Base-by-base conservation (phyloP, 208 protist species). In the Tritrichomonas foetus region DNA sequence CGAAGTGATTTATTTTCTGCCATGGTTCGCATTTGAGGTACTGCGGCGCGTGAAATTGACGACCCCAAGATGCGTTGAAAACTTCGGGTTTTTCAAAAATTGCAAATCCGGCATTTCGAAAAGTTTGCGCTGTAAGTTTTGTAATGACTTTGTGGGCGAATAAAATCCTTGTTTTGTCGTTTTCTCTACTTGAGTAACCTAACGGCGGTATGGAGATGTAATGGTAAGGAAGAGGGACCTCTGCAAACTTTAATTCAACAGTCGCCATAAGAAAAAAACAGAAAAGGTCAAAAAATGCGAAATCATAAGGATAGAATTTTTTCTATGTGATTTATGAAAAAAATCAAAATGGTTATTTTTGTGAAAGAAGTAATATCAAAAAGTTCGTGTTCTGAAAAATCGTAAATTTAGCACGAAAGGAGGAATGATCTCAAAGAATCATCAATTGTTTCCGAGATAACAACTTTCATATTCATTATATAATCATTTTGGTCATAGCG, bases 1-100 rank as follows among this genome's bases (percentile, higher is more conserved):
- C 78, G 57, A 89, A 89, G 30, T 89, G 78, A 57, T 89, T 89
- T 39, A 89, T 89, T 89, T 89, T 89, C 57, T 89, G 78, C 78
- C 78, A 89, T 33, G 41, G 20, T 41, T 2, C 27, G 22, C 78
- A 89, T 53, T 9, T 36, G 33, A 33, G 41, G 39, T 89, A 89
- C 57, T 89, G 47, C 3, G 53, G 27, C 20, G 47, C 1, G 33
- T 89, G 41, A 57, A 53, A 89, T 49, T 89, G 78, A 13, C 78
- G 39, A 39, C 78, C 78, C 78, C 78, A 89, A 20, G 78, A 89
- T 39, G 47, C 41, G 22, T 89, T 89, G n/a, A 25, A 89, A 22
- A 11, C 14, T 22, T 49, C 14, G 0, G 11, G 1, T 5, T n/a
- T 36, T 89, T 89, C n/a, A 20, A 47, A 57, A 33, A 53, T n/a